Conservation (phyloP, 179 eudicot species). For the Camellia oleifera region DNA sequence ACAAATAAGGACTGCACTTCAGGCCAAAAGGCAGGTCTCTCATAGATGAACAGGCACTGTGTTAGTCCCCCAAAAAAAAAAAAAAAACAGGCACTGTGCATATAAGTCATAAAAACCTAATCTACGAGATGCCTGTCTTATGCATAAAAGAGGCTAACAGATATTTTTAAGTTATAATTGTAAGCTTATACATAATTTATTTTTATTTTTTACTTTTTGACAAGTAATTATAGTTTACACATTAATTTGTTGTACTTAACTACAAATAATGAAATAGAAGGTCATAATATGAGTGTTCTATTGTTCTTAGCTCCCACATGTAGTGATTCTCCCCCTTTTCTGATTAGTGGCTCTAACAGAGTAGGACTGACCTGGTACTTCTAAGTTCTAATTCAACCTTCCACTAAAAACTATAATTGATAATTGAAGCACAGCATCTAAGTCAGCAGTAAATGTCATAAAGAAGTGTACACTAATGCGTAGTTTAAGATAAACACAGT, state of each 20-base stretch:
- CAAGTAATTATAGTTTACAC: neutral
- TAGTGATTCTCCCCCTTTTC: neutral
- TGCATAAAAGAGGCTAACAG: neutral
- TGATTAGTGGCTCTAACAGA: neutral
- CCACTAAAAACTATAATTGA: neutral
- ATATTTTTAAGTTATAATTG: neutral
- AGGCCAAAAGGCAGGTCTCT: neutral
- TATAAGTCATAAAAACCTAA: neutral
- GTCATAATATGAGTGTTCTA: neutral
- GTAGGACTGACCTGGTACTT: neutral
- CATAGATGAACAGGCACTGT: neutral
- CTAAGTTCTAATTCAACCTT: neutral
- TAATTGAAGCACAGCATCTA: neutral
- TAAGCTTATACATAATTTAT: no score
- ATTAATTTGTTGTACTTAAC: neutral
- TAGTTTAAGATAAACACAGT: neutral
- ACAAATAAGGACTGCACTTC: constrained; percentile 8
- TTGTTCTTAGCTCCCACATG: neutral
- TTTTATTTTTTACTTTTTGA: no score
- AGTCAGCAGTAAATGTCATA: neutral
- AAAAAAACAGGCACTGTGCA: neutral
- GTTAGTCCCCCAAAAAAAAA: no score
- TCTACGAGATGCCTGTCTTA: neutral
- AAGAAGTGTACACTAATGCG: neutral
- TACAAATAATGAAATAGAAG: neutral